These are phyloP conservation scores for Picochlorum sp. DNA, from an alignment of 139 green algal genomes.

Conservation along the genomic window DNA sequence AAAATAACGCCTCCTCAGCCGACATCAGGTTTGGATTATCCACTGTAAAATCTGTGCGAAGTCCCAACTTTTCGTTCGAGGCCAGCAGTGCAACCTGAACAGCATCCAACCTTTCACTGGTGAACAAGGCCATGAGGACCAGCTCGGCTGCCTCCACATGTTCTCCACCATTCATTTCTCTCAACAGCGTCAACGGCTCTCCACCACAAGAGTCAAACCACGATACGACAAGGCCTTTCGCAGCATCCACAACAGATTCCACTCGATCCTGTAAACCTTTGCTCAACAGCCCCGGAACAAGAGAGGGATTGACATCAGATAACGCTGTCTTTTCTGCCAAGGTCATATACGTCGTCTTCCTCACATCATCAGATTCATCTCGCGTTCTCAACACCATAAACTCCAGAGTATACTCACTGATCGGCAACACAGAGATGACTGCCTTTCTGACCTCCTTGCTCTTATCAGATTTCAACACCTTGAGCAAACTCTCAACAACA, in stretches of 20 bases:
- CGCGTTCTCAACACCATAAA: constrained; percentile 39
- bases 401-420: constrained; percentile 21
- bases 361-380: constrained; percentile 53
- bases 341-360: constrained; percentile 37
- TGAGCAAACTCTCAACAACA: constrained; percentile 31
- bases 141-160: constrained; percentile 32
- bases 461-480: constrained; percentile 42
- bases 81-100: constrained; percentile 17
- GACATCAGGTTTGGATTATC: constrained; percentile 6
- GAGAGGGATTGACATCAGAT: constrained; percentile 13
- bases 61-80: constrained; percentile 16
- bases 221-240: constrained; percentile 20
- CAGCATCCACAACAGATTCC: constrained; percentile 14
- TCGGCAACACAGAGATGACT: constrained; percentile 39
- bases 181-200: constrained; percentile 35
- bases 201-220: constrained; percentile 38
- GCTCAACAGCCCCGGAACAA: constrained; percentile 29
- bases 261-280: constrained; percentile 43
- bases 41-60: constrained; percentile 17
- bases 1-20: constrained; percentile 31
- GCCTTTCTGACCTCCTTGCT: constrained; percentile 60
- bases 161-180: constrained; percentile 25
- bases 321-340: constrained; percentile 35
- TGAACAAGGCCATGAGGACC: constrained; percentile 35
- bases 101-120: constrained; percentile 15